A percentile compares a stretch with the other conserved stretches of the same genome.
Conservation (phyloP, 2,329 filamentous ascomycete genomes). For the Delphinella strobiligena region DNA sequence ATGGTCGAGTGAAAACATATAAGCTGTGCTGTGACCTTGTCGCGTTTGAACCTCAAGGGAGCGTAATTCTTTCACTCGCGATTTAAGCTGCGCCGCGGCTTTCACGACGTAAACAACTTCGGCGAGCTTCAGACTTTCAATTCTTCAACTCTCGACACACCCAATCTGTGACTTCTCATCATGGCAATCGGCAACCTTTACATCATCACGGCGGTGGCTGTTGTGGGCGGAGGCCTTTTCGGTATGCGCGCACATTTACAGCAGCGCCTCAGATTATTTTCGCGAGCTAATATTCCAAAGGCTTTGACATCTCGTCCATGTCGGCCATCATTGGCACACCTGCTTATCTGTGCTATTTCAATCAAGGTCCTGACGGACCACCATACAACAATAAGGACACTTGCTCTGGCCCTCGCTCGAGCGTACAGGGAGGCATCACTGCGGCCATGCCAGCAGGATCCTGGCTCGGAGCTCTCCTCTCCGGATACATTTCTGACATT, state of each 20-base stretch:
- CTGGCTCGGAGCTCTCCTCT: slow-evolving; percentile 50
- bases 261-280: background rate
- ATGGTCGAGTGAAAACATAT: too few species aligned
- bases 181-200: slow-evolving; percentile 43
- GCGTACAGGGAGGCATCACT: slow-evolving; percentile 56
- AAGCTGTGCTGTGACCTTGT: too few species aligned
- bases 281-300: slow-evolving; percentile 20
- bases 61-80: too few species aligned
- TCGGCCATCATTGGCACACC: slow-evolving; percentile 49
- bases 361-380: slow-evolving; percentile 32
- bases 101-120: too few species aligned
- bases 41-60: too few species aligned
- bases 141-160: background rate
- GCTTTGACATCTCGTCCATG: slow-evolving; percentile 71
- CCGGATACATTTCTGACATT: slow-evolving; percentile 46
- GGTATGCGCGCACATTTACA: background rate
- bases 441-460: slow-evolving; percentile 61
- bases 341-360: slow-evolving; percentile 62
- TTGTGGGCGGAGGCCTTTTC: slow-evolving; percentile 45
- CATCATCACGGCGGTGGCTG: slow-evolving; percentile 44
- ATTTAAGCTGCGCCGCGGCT: too few species aligned
- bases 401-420: slow-evolving; percentile 40
- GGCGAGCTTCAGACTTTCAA: too few species aligned
- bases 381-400: slow-evolving; percentile 18
- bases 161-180: background rate